Percentiles rank a stretch among this genome's conserved stretches.
These are phyloP conservation scores for Medicago lupulina DNA, from an alignment of 306 rosid genomes.

Conservation along the genomic window DNA sequence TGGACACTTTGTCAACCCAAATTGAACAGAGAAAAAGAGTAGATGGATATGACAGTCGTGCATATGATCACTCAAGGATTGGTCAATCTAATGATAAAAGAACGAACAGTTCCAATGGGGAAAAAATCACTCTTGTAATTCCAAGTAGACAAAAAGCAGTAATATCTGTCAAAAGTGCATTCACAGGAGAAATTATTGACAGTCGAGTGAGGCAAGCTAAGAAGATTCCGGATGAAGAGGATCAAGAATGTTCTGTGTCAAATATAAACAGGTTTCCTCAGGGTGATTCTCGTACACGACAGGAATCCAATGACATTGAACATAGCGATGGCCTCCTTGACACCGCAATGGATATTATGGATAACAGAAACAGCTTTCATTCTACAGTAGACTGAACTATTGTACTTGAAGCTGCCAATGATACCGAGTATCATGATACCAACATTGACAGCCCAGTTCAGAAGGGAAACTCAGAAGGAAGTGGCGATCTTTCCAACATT, in stretches of 20 bases:
- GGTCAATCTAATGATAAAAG: conserved; percentile 47
- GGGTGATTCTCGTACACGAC: conserved; percentile 51
- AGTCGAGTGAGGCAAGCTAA: conserved; percentile 42
- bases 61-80: conserved; percentile 55
- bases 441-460: conserved; percentile 45
- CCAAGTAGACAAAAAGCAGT: conserved; percentile 40
- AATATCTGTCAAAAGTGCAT: conserved; percentile 44
- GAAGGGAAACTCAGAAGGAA: conserved; percentile 57
- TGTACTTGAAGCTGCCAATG: conserved; percentile 53
- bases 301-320: conserved; percentile 46
- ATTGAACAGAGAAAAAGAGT: conserved; percentile 60
- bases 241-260: conserved; percentile 1
- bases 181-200: conserved; percentile 52
- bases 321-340: conserved; percentile 51
- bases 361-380: conserved; percentile 43
- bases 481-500: conserved; percentile 67
- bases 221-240: conserved; percentile 48
- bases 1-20: conserved; percentile 41
- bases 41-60: conserved; percentile 80
- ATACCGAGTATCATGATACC: conserved; percentile 46
- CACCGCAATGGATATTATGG: conserved; percentile 51
- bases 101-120: conserved; percentile 45
- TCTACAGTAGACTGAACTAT: conserved; percentile 44
- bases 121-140: conserved; percentile 47
- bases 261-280: conserved; percentile 41